Base-by-base conservation (phyloP, 257 asterid species). In the Schizonepeta tenuifolia region DNA sequence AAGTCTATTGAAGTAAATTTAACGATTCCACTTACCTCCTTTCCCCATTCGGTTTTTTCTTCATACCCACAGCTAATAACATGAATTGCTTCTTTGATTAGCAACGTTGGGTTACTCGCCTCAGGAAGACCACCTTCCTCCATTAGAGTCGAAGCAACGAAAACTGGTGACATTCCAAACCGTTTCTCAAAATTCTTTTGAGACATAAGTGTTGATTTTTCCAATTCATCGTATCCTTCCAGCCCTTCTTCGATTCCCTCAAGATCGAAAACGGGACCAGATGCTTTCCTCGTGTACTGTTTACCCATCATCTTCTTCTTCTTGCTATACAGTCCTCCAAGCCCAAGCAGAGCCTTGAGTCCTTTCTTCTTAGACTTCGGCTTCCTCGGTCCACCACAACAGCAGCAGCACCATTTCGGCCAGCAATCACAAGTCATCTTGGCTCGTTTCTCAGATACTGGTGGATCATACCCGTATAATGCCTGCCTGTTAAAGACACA, bases 31-130 rank as follows among this genome's bases (percentile, higher is more conserved):
- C 59, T 74, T 40, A 86, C 95, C 88, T 90, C 95, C 75, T 88
- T 90, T 33, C 95, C 96, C 96, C 96, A 88, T 73, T 90, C 96
- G 15, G 96, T 88, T 79, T 90, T 90, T 83, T 90, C 97, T 79
- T 88, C 97, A 72, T 90, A 88, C 18, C 96, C 93, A 78, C 96
- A 86, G 73, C 97, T 87, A 64, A 90, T 90, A 40, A 90, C 96
- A 84, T 88, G 93, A 83, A 90, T 88, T 81, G 97, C 96, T 81
- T 90, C 91, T 82, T 90, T 88, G 46, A 88, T 83, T 22, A 86
- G 86, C 21, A 91, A 79, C 0, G 83, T 73, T 0, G 93, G 80
- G 55, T 72, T 85, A 72, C 86, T 90, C 75, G 90, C 93, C 74
- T 86, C 86, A 17, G 96, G 95, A 36, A 85, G 90, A 58, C 97